phyloP scores from a whole-genome alignment of 2,329 filamentous ascomycete genomes.

The Pseudogymnoascus sp. region DNA sequence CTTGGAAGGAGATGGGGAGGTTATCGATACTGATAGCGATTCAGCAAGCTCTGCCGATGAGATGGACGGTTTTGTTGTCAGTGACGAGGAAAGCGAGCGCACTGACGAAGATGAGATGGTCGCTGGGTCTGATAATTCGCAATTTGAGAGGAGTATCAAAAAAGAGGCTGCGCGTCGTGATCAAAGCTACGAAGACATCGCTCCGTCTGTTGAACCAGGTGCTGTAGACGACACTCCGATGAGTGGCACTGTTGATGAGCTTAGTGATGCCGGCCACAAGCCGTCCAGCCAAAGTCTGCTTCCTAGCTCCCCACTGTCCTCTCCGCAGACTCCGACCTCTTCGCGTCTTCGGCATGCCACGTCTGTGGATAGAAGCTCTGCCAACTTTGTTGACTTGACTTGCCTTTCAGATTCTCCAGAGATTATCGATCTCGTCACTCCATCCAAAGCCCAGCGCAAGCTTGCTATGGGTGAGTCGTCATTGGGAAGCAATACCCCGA shows the following conservation, averaged over 20 bases:
- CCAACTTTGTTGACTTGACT: slow-evolving; percentile 18
- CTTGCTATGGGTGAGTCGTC: background rate
- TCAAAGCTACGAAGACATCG: background rate
- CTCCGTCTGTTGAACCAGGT: background rate
- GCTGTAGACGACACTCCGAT: background rate
- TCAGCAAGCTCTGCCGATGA: slow-evolving; percentile 34
- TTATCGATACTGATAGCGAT: slow-evolving; percentile 17
- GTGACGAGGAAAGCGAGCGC: slow-evolving; percentile 19
- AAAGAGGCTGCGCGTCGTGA: background rate
- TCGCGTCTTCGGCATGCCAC: background rate
- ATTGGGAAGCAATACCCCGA: background rate
- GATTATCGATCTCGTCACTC: slow-evolving; percentile 14
- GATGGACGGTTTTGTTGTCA: slow-evolving; percentile 41
- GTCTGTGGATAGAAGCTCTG: background rate
- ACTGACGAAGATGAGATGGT: slow-evolving; percentile 11
- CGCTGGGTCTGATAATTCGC: slow-evolving; percentile 14
- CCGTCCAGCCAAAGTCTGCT: background rate
- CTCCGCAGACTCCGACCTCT: background rate
- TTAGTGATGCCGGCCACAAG: background rate
- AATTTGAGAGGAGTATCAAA: background rate
- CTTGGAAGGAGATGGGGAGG: slow-evolving; percentile 20
- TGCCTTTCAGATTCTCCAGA: slow-evolving; percentile 13
- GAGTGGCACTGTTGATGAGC: background rate
- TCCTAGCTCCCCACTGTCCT: background rate
- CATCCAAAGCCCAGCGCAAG: slow-evolving; percentile 10